phyloP scores from a whole-genome alignment of 129 eudicot species.

The Lonicera japonica region DNA sequence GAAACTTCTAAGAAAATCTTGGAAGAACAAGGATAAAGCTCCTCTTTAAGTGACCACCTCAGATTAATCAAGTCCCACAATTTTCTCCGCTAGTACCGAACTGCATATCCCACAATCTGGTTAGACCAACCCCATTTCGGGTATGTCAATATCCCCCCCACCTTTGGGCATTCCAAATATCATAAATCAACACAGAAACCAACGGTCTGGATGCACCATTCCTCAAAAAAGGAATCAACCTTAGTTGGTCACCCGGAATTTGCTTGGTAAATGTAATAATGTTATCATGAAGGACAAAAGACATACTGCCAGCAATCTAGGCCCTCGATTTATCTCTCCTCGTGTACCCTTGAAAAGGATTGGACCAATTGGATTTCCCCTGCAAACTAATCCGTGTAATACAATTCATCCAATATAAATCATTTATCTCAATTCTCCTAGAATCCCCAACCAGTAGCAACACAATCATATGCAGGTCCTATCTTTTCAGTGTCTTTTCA shows the following conservation, averaged over 20 bases:
- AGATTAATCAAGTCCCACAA: constrained; percentile 19
- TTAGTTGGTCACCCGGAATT: constrained; percentile 31
- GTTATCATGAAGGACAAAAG: constrained; percentile 18
- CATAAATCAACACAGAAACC: constrained; percentile 28
- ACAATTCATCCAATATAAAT: constrained; percentile 10
- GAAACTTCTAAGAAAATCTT: constrained; percentile 46
- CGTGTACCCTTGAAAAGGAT: constrained; percentile 38
- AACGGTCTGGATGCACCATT: constrained; percentile 6
- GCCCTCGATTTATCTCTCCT: constrained; percentile 17
- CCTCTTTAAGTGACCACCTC: constrained; percentile 1
- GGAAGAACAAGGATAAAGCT: constrained; percentile 25
- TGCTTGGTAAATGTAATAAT: constrained; percentile 26
- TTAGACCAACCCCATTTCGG: constrained; percentile 20
- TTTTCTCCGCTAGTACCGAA: constrained; percentile 8
- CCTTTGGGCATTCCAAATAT: constrained; percentile 18
- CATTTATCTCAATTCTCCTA: constrained; percentile 6
- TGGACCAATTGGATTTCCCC: constrained; percentile 17
- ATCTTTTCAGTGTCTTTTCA: constrained; percentile 13
- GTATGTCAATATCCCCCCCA: constrained; percentile 26
- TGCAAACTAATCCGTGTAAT: constrained; percentile 8
- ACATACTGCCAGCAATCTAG: constrained; percentile 20
- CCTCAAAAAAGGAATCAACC: constrained; percentile 39
- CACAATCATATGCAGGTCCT: constrained; percentile 13
- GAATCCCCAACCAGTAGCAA: neutral
- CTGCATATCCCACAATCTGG: constrained; percentile 14